Conservation (phyloP, 2,329 filamentous ascomycete genomes). For the Monosporascus sp. region DNA sequence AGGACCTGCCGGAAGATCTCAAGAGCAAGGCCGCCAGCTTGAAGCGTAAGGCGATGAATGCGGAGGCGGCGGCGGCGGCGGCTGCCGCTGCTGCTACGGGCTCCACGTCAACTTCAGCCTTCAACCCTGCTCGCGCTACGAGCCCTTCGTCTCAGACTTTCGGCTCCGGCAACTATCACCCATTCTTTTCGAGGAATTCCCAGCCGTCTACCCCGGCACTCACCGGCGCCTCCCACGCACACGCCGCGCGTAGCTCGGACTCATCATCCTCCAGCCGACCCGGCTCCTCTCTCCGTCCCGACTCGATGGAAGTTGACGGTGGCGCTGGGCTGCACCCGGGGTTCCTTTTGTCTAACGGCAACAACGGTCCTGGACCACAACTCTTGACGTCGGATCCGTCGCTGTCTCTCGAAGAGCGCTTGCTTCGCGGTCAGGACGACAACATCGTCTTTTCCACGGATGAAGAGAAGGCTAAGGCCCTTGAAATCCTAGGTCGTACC, state of each 20-base stretch:
- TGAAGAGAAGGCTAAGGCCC: constrained; percentile 42
- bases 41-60: constrained; percentile 65
- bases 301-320: constrained; percentile 35
- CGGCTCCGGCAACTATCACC: constrained; percentile 21
- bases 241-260: constrained; percentile 28
- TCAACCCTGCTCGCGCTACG: constrained; percentile 22
- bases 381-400: constrained; percentile 35
- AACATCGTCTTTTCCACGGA: constrained; percentile 40
- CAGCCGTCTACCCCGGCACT: constrained; percentile 34
- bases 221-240: constrained; percentile 27
- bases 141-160: constrained; percentile 31
- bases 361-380: constrained; percentile 33
- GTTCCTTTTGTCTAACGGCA: constrained; percentile 34
- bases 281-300: constrained; percentile 27
- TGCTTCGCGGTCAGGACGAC: constrained; percentile 44
- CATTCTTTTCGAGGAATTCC: constrained; percentile 30
- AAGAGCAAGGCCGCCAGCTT: constrained; percentile 71
- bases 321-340: constrained; percentile 34
- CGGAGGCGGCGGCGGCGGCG: constrained; percentile 43
- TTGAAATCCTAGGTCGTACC: constrained; percentile 48
- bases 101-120: constrained; percentile 8
- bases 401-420: constrained; percentile 44
- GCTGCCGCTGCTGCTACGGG: constrained; percentile 18
- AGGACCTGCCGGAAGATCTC: constrained; percentile 79
- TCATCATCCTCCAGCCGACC: constrained; percentile 29